A percentile compares a stretch with the other conserved stretches of the same genome.
phyloP scores from a whole-genome alignment of 2,329 filamentous ascomycete genomes.

The Diaporthe humulicola region DNA sequence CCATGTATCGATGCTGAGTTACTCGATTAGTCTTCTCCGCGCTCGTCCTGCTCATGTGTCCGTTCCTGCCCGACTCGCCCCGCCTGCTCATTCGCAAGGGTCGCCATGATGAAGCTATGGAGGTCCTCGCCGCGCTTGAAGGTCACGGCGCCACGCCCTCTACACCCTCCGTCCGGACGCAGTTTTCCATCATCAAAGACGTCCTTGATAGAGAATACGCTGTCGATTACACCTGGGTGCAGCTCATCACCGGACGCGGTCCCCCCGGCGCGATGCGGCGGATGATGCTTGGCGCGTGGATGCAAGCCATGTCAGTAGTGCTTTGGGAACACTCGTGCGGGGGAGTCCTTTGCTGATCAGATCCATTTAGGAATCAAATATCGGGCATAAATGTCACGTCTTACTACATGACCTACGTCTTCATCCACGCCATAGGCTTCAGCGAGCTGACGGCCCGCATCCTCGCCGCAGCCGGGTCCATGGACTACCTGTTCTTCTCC shows the following conservation, averaged over 20 bases:
- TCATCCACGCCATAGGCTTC: conserved; percentile 55
- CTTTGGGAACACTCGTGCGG: neutral
- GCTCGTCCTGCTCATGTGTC: conserved; percentile 44
- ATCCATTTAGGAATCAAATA: conserved; percentile 29
- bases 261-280: conserved; percentile 36
- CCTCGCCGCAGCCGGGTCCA: conserved; percentile 58
- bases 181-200: conserved; percentile 52
- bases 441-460: conserved; percentile 52
- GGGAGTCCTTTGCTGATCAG: conserved; percentile 43
- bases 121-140: conserved; percentile 45
- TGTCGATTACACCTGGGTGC: conserved; percentile 59
- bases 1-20: conserved; percentile 41
- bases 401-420: conserved; percentile 51
- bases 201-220: conserved; percentile 58
- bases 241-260: conserved; percentile 55
- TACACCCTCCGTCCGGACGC: conserved; percentile 46
- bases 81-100: conserved; percentile 43
- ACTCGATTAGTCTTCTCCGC: conserved; percentile 51
- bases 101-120: conserved; percentile 40
- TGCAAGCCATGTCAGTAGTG: conserved; percentile 47
- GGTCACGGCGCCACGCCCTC: conserved; percentile 47
- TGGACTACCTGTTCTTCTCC: conserved; percentile 50
- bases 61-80: conserved; percentile 43
- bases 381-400: conserved; percentile 36
- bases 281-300: conserved; percentile 55